phyloP scores from a whole-genome alignment of 768 basidiomycete genomes.

The Phylloporus sp. region DNA sequence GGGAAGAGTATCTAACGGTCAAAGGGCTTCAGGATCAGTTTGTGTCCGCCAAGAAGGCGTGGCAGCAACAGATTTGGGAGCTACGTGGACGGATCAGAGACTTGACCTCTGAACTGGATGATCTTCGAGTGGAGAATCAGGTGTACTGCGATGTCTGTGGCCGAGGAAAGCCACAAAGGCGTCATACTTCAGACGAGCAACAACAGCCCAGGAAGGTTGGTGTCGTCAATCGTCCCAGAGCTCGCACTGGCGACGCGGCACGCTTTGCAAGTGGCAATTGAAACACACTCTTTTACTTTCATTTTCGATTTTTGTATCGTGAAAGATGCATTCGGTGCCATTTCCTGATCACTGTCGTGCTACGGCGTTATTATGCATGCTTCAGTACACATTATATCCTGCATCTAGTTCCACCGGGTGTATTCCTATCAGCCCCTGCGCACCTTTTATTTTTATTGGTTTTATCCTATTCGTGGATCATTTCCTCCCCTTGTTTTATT shows the following conservation, averaged over 20 bases:
- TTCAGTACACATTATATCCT: slow-evolving; percentile 10
- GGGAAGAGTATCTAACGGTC: slow-evolving; percentile 45
- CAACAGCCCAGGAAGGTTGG: slow-evolving; percentile 29
- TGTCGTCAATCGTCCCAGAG: slow-evolving; percentile 61
- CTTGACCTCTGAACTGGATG: slow-evolving; percentile 65
- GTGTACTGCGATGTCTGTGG: slow-evolving; percentile 61
- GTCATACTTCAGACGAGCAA: slow-evolving; percentile 11
- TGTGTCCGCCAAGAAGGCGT: slow-evolving; percentile 50
- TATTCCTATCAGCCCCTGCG: slow-evolving; percentile 1
- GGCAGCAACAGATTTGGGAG: slow-evolving; percentile 74
- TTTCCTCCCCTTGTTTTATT: slow-evolving; percentile 25
- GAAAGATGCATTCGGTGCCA: slow-evolving; percentile 14
- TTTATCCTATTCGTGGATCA: slow-evolving; percentile 29
- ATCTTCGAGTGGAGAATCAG: slow-evolving; percentile 42
- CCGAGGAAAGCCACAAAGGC: slow-evolving; percentile 35
- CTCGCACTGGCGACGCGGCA: slow-evolving; percentile 60
- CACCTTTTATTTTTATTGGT: slow-evolving; percentile 23
- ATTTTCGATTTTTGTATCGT: slow-evolving; percentile 9
- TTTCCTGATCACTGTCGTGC: slow-evolving; percentile 14
- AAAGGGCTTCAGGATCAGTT: slow-evolving; percentile 62
- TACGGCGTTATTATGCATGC: slow-evolving; percentile 7
- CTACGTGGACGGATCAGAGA: slow-evolving; percentile 70
- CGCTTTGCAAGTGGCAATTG: slow-evolving; percentile 52
- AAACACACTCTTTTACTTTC: slow-evolving; percentile 13
- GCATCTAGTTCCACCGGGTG: slow-evolving; percentile 11